Evolutionary conservation across 495 filamentous ascomycete genomes (phyloP).

Genomic region (Stereocaulon alpinum): DNA sequence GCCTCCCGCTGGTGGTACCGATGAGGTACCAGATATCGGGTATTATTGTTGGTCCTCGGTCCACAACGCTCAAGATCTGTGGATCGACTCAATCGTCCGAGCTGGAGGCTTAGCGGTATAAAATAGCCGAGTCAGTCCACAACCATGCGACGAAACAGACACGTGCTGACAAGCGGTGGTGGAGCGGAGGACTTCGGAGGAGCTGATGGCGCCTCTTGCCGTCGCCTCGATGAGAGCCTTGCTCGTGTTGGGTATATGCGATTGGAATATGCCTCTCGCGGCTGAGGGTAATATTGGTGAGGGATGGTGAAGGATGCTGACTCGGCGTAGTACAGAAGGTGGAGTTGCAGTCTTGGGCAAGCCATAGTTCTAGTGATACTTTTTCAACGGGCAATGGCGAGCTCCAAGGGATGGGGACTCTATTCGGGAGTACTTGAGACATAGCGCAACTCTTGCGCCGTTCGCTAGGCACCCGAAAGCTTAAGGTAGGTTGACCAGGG

Average conservation of each 20-base stretch:
- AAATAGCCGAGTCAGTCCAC: not conserved
- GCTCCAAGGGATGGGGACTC: not conserved
- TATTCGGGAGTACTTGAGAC: not conserved
- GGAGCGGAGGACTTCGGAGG: not conserved
- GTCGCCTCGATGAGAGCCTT: not conserved
- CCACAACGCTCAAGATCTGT: not conserved
- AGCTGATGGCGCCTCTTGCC: too few species aligned
- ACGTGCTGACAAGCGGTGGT: not conserved
- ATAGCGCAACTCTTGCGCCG: not conserved
- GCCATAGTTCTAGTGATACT: not conserved
- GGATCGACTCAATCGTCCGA: not conserved
- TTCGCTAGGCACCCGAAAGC: not conserved
- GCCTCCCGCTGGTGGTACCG: not conserved
- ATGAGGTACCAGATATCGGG: slow-evolving; percentile 2
- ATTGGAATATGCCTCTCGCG: not conserved
- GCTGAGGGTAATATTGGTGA: not conserved
- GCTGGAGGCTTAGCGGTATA: not conserved
- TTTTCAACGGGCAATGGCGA: not conserved
- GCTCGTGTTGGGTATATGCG: slow-evolving; percentile 1
- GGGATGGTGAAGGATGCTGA: not conserved
- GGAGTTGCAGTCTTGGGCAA: too few species aligned
- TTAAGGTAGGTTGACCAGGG: too few species aligned
- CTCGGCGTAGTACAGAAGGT: not conserved
- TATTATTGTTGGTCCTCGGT: slow-evolving; percentile 1
- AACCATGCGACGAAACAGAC: not conserved